Base-by-base conservation (phyloP, 257 asterid genomes). In the Datura wrightii region DNA sequence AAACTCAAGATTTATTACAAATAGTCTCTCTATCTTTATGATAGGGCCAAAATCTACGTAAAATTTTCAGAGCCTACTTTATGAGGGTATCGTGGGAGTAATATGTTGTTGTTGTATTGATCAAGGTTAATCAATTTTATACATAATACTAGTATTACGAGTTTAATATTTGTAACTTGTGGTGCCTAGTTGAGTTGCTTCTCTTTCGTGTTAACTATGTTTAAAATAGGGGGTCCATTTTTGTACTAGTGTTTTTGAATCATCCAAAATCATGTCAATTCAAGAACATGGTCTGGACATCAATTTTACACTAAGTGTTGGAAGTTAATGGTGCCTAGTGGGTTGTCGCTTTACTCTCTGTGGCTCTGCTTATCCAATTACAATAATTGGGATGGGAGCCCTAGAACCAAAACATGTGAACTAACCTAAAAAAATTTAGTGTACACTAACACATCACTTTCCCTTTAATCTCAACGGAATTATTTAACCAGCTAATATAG, bases 341-440 rank as follows among this genome's bases (percentile, higher is more conserved):
- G 42, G 42, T 72, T 72, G 19, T 31, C n/a, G 41, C 18, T 10
- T n/a, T 70, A 70, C 9, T n/a, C 7, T 2, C 1, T 72, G 41
- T 11, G 39, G 42, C 9, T 72, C 81, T 76, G 6, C 62, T 76
- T 48, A 13, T 76, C 44, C 42, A 8, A 76, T 76, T 31, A 31
- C 5, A 19, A 76, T 76, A 31, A 76, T 31, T 50, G 46, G 2
- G 42, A 24, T 24, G 42, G 13, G 42, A 74, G 59, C 80, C 56
- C 24, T 72, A 6, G 8, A 31, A 74, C n/a, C 62, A 76, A 34
- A 24, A 76, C 62, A 76, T 76, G 82, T 50, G 82, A 76, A 50
- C 31, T 6, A 50, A 13, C 82, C 82, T 76, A 50, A 76, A 62
- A 50, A 48, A 31, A 50, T 50, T 50, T 76, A 48, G 15, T 24